phyloP scores from a whole-genome alignment of 257 asterid genomes.

The Sherardia arvensis region DNA sequence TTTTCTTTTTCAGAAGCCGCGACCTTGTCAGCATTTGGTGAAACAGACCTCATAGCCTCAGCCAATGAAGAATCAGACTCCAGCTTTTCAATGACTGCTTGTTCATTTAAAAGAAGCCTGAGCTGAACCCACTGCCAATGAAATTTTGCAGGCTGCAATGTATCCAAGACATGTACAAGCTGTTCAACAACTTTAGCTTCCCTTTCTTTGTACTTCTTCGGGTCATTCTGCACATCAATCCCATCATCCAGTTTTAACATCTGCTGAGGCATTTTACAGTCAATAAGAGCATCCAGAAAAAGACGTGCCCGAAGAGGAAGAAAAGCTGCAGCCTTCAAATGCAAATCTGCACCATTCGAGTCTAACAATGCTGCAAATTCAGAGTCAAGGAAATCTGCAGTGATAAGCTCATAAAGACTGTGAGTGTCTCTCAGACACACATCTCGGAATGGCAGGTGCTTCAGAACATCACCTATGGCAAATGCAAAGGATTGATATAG shows the following conservation, averaged over 20 bases:
- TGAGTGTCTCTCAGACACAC: conserved; percentile 80
- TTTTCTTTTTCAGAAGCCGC: conserved; percentile 81
- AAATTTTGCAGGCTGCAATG: conserved; percentile 92
- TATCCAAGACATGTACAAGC: conserved; percentile 74
- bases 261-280: conserved; percentile 64
- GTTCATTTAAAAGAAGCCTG: conserved; percentile 87
- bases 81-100: conserved; percentile 76
- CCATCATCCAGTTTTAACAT: conserved; percentile 43
- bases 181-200: conserved; percentile 56
- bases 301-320: conserved; percentile 93
- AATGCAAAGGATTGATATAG: conserved; percentile 47
- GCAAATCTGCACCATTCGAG: conserved; percentile 49
- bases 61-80: conserved; percentile 58
- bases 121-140: conserved; percentile 99
- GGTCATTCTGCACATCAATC: conserved; percentile 45
- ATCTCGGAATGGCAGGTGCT: conserved; percentile 89
- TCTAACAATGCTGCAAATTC: conserved; percentile 78
- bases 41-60: conserved; percentile 75
- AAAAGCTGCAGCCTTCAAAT: conserved; percentile 62
- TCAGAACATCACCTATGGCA: conserved; percentile 64
- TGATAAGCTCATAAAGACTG: conserved; percentile 60
- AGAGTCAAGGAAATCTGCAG: conserved; percentile 65
- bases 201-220: conserved; percentile 56
- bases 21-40: conserved; percentile 59
- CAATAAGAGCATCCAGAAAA: conserved; percentile 77